Percentiles rank a stretch among this genome's conserved stretches.
These are phyloP conservation scores for Curvularia eragrostidis DNA, from an alignment of 2,329 filamentous ascomycete genomes.

Conservation along the genomic window DNA sequence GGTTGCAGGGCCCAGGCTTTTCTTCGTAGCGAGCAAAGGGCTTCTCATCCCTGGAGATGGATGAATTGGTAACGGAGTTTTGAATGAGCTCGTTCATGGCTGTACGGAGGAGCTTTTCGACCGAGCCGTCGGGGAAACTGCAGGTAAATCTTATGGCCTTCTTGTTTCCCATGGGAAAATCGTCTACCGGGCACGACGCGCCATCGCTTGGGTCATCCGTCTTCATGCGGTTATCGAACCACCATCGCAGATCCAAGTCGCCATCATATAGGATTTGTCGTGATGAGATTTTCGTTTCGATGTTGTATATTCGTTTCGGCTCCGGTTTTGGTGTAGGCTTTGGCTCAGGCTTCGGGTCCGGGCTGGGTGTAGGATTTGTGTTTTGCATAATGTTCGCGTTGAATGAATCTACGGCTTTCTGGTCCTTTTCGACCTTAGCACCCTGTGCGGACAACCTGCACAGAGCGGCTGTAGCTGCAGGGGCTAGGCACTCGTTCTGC, in stretches of 20 bases:
- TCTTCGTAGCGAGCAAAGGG: background rate
- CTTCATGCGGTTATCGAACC: background rate
- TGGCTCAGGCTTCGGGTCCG: background rate
- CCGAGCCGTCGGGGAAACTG: background rate
- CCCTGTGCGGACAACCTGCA: too few species aligned
- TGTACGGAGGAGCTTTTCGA: background rate
- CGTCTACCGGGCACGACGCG: background rate
- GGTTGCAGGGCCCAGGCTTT: background rate
- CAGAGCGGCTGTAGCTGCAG: too few species aligned
- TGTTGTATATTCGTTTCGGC: background rate
- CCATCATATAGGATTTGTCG: background rate
- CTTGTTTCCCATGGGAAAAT: background rate
- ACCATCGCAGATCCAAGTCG: background rate
- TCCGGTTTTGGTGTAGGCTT: background rate
- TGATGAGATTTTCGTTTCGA: background rate
- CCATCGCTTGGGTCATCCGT: background rate
- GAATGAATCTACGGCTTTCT: too few species aligned
- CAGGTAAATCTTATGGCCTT: background rate
- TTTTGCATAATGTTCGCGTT: too few species aligned
- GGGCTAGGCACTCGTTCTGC: too few species aligned
- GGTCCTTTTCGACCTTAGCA: too few species aligned
- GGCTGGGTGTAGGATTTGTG: too few species aligned
- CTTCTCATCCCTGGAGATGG: background rate
- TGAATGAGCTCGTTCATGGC: background rate
- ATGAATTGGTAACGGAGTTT: background rate